Evolutionary conservation across 1,139 yeast species (phyloP), one percentile per base, ranked within the genome.

Genomic region (Debaryomycetaceae sp.): DNA sequence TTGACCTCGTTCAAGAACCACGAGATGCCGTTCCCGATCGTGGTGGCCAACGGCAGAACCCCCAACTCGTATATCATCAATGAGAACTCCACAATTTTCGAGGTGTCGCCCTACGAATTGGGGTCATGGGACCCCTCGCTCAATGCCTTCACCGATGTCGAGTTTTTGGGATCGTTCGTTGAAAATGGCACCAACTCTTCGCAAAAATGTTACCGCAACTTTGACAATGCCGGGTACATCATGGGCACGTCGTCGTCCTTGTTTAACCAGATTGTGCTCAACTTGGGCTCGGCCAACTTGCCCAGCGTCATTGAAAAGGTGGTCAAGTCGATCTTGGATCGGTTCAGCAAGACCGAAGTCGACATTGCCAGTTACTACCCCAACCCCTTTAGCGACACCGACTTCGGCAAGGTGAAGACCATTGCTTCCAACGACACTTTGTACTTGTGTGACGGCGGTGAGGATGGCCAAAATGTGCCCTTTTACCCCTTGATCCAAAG

Each of bases 391-490:
- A 46, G 42, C 29, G 41, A 48, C 3, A 38, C 43, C n/a, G 41
- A 42, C 5, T 39, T 29, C 18, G 53, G 57, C 5, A 29, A 37
- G 15, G 25, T 32, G n/a, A 39, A 37, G 5, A 42, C 46, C 13
- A 53, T 67, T 35, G 40, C 54, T 31, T 34, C 45, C 31, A 49
- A 53, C 45, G 65, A 69, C 4, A 60, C 72, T 3, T 64, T 88
- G 27, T 73, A 58, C 47, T 65, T 86, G 38, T 89, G 79, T n/a
- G 96, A 88, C 51, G 96, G 96, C 38, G 95, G 96, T 42, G 89
- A 82, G 54, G 95, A 84, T 56, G 56, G 53, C 10, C 91, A 86
- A 51, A 83, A 82, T 44, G 67, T 88, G 18, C 96, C 96, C 7
- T 59, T 85, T 28, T 65, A 72, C 38, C 96, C 96, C 15, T 64